These are phyloP conservation scores for Aspergillus brunneoviolaceus DNA, from an alignment of 2,329 filamentous ascomycete genomes.

Conservation along the genomic window DNA sequence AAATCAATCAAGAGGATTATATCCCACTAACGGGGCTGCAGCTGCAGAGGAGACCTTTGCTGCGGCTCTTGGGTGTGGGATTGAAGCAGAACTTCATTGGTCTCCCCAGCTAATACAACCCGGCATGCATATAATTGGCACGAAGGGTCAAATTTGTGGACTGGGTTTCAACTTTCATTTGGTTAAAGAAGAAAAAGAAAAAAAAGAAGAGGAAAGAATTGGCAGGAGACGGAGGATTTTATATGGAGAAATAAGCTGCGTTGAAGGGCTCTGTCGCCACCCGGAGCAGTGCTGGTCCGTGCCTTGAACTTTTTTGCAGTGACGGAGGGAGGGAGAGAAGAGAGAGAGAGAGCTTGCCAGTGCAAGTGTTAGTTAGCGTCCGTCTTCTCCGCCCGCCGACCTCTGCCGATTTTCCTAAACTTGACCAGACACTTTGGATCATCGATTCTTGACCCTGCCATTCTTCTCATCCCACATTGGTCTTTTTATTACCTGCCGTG, in stretches of 20 bases:
- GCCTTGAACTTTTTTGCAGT: constrained; percentile 30
- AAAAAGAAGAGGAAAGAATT: constrained; percentile 16
- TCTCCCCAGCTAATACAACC: constrained; percentile 60
- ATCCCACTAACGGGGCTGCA: constrained; percentile 51
- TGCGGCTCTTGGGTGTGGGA: constrained; percentile 52
- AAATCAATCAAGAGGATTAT: constrained; percentile 31
- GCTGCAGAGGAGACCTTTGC: constrained; percentile 47
- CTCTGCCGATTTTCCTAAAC: not conserved
- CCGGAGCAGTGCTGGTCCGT: constrained; percentile 21
- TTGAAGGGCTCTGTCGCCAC: constrained; percentile 21
- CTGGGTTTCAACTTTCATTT: constrained; percentile 58
- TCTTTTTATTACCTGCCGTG: not conserved
- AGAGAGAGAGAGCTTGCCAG: too few species aligned
- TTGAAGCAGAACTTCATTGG: constrained; percentile 37
- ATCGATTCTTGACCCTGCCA: not conserved
- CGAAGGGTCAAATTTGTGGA: constrained; percentile 60
- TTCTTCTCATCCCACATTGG: not conserved
- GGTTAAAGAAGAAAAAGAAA: constrained; percentile 42
- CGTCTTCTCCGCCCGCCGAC: not conserved
- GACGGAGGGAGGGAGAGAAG: not conserved
- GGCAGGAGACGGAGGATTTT: constrained; percentile 20
- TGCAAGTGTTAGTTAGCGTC: not conserved
- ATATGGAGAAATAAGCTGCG: constrained; percentile 23
- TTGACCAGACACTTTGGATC: too few species aligned
- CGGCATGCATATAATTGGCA: constrained; percentile 51